phyloP scores from a whole-genome alignment of 495 filamentous ascomycete genomes.

The Eremomyces bilateralis region DNA sequence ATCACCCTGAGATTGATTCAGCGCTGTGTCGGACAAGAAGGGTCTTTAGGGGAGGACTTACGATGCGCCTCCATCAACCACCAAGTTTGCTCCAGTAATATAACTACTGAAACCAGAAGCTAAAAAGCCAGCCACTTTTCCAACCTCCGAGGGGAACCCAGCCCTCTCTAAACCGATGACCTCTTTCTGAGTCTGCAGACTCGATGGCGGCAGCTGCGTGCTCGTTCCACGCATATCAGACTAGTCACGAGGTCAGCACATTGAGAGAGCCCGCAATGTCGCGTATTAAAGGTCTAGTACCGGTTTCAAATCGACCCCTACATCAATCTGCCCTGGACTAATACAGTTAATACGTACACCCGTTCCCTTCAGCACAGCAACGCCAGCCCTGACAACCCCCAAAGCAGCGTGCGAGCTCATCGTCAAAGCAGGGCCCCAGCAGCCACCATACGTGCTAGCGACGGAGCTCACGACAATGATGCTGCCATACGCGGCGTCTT shows the following conservation, averaged over 20 bases:
- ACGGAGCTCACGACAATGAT: conserved; percentile 35
- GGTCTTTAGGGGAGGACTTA: too few species aligned
- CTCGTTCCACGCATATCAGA: conserved; percentile 33
- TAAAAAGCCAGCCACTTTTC: conserved; percentile 33
- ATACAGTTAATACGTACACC: conserved; percentile 39
- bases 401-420: conserved; percentile 36
- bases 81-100: conserved; percentile 30
- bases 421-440: conserved; percentile 36
- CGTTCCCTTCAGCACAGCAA: conserved; percentile 33
- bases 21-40: too few species aligned
- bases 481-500: conserved; percentile 32
- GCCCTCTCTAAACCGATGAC: conserved; percentile 27
- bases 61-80: conserved; percentile 32
- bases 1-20: too few species aligned
- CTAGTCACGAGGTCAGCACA: conserved; percentile 5
- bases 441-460: conserved; percentile 32
- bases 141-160: conserved; percentile 32
- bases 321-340: conserved; percentile 34
- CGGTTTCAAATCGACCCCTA: conserved; percentile 30
- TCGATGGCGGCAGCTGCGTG: conserved; percentile 31
- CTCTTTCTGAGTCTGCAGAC: conserved; percentile 25
- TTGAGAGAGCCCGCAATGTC: not conserved
- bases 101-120: conserved; percentile 35
- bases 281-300: conserved; percentile 8
- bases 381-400: conserved; percentile 34